Conservation (phyloP, 176 grass and related monocot genomes). For the Ensete ventricosum region DNA sequence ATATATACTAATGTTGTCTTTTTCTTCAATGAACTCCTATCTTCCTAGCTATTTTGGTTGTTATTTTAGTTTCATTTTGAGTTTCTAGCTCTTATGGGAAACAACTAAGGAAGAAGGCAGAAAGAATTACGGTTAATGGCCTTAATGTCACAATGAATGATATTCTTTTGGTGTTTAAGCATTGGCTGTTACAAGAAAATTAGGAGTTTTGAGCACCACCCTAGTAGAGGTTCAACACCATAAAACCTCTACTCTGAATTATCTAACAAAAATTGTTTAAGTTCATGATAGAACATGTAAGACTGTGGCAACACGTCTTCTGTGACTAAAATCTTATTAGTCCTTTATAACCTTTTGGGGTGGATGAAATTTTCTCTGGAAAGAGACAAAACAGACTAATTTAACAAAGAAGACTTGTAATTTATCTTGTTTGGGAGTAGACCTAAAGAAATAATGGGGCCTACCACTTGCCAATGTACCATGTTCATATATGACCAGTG, state of each 20-base stretch:
- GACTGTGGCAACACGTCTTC: no score
- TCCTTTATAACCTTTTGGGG: not conserved
- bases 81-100: not conserved
- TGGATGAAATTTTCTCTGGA: not conserved
- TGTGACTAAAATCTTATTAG: no score
- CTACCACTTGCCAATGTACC: not conserved
- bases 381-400: not conserved
- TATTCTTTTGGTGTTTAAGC: not conserved
- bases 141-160: not conserved
- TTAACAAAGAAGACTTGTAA: not conserved
- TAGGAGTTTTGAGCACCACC: not conserved
- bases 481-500: not conserved
- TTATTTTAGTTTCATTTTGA: not conserved
- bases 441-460: not conserved
- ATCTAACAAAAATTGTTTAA: not conserved
- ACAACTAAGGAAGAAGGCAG: not conserved
- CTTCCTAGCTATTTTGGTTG: not conserved
- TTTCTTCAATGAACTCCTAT: not conserved
- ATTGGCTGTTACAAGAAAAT: not conserved
- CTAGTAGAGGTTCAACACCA: not conserved
- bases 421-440: not conserved
- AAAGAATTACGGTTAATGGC: not conserved
- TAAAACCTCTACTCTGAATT: not conserved
- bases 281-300: no score
- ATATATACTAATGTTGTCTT: not conserved